A percentile compares a stretch with the other conserved stretches of the same genome.
Evolutionary conservation across 352 stramenopile species (phyloP).

Genomic region (Phytophthora pluvialis): DNA sequence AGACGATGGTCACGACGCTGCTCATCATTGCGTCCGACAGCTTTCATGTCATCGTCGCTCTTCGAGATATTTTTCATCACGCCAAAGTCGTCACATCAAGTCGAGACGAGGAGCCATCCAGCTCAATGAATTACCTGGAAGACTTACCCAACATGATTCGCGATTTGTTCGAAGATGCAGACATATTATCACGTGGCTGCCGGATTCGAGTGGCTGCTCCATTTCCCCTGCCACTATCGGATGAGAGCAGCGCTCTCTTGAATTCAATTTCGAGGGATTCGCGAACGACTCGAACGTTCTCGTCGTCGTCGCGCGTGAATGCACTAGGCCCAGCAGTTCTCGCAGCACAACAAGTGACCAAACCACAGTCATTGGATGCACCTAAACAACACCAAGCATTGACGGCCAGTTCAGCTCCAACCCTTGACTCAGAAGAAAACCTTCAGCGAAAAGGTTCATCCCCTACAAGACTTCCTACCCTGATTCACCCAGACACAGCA

Average conservation of each 20-base stretch:
- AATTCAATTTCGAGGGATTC: background rate
- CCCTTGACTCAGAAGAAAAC: too few species aligned
- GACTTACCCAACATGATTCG: constrained; percentile 2
- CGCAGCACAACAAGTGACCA: background rate
- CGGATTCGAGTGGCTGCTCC: constrained; percentile 19
- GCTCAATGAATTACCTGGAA: constrained; percentile 17
- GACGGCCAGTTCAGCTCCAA: too few species aligned
- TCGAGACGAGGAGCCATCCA: background rate
- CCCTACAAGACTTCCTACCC: constrained; percentile 5
- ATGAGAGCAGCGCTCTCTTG: constrained; percentile 11
- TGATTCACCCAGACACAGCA: background rate
- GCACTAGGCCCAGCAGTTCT: background rate
- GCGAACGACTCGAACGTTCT: background rate
- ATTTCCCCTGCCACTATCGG: constrained; percentile 9
- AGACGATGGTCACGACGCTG: constrained; percentile 9
- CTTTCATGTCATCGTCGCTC: constrained; percentile 15
- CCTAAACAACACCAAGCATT: too few species aligned
- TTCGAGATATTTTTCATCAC: constrained; percentile 16
- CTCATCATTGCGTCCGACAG: constrained; percentile 17
- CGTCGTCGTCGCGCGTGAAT: background rate
- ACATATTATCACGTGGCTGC: background rate
- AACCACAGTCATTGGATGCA: background rate
- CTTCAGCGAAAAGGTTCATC: background rate
- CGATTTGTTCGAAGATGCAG: background rate
- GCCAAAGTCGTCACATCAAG: background rate